Conservation (phyloP, 345 rosid species). For the Stellera chamaejasme region DNA sequence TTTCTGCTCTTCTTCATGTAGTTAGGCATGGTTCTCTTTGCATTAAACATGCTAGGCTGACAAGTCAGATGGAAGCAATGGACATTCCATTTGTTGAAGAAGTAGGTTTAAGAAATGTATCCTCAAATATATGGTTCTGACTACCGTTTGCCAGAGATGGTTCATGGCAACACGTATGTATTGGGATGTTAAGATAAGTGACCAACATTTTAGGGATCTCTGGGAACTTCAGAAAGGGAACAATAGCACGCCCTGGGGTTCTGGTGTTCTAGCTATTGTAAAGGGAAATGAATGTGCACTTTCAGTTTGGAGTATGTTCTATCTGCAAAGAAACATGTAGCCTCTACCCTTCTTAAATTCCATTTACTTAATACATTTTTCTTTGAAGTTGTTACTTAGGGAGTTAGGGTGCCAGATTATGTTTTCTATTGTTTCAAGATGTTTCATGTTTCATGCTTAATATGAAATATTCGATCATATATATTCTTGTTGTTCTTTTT, state of each 20-base stretch:
- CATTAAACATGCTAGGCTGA: constrained; percentile 93
- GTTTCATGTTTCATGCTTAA: too few species aligned
- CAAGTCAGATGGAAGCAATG: constrained; percentile 88
- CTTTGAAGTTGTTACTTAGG: too few species aligned
- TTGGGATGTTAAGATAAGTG: constrained; percentile 98
- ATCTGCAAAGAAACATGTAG: too few species aligned
- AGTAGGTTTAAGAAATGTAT: constrained; percentile 59
- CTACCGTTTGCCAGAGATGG: constrained; percentile 73
- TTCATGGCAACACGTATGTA: constrained; percentile 90
- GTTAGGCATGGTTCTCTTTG: constrained; percentile 96
- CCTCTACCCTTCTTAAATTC: too few species aligned
- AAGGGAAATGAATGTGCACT: too few species aligned
- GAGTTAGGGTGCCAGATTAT: too few species aligned
- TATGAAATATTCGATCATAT: too few species aligned
- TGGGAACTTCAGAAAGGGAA: constrained; percentile 98
- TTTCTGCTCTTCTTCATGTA: constrained; percentile 85
- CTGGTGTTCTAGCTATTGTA: too few species aligned
- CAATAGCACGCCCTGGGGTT: constrained; percentile 72
- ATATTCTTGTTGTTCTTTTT: too few species aligned
- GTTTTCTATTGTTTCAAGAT: too few species aligned
- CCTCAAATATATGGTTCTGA: constrained; percentile 92
- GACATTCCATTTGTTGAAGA: constrained; percentile 92
- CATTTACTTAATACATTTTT: too few species aligned
- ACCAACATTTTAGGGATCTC: constrained; percentile 92
- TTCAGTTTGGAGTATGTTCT: too few species aligned